Evolutionary conservation across 768 basidiomycete genomes (phyloP).

Genomic region (Jaapia argillacea): DNA sequence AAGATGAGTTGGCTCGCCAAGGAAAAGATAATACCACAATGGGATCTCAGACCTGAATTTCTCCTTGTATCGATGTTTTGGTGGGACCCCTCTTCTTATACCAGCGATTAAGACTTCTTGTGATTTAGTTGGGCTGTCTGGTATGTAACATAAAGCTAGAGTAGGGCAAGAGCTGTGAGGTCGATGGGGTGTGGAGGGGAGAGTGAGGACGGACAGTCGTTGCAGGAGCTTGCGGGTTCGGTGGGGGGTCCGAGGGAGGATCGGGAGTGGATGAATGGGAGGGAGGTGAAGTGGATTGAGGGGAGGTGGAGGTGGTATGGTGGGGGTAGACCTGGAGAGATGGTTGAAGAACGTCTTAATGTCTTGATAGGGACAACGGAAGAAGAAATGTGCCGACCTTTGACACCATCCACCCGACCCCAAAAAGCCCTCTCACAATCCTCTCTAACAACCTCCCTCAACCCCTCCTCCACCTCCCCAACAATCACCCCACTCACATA

Average conservation of each 20-base stretch:
- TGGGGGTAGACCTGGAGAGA: slow-evolving; percentile 29
- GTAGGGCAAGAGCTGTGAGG: neutral
- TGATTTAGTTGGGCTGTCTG: slow-evolving; percentile 31
- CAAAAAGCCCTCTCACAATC: slow-evolving; percentile 69
- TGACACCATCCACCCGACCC: slow-evolving; percentile 34
- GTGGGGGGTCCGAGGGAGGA: slow-evolving; percentile 11
- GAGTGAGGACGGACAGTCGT: slow-evolving; percentile 45
- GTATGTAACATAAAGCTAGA: slow-evolving; percentile 64
- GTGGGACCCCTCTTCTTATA: slow-evolving; percentile 64
- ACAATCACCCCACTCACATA: slow-evolving; percentile 61
- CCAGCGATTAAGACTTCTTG: slow-evolving; percentile 72
- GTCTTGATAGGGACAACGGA: neutral
- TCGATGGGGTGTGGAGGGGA: neutral
- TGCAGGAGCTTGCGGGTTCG: slow-evolving; percentile 38
- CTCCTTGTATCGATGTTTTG: slow-evolving; percentile 53
- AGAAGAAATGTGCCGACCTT: slow-evolving; percentile 24
- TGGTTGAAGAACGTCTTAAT: neutral
- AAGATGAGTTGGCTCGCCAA: neutral
- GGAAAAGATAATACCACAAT: no score
- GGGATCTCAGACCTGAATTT: slow-evolving; percentile 43
- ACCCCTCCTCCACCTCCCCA: slow-evolving; percentile 48
- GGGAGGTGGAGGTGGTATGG: slow-evolving; percentile 44
- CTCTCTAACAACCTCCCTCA: slow-evolving; percentile 29
- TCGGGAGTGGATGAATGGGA: slow-evolving; percentile 52
- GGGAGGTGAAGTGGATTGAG: slow-evolving; percentile 43